Base-by-base conservation (phyloP, 208 protist species). In the Herpetomonas tarakana region DNA sequence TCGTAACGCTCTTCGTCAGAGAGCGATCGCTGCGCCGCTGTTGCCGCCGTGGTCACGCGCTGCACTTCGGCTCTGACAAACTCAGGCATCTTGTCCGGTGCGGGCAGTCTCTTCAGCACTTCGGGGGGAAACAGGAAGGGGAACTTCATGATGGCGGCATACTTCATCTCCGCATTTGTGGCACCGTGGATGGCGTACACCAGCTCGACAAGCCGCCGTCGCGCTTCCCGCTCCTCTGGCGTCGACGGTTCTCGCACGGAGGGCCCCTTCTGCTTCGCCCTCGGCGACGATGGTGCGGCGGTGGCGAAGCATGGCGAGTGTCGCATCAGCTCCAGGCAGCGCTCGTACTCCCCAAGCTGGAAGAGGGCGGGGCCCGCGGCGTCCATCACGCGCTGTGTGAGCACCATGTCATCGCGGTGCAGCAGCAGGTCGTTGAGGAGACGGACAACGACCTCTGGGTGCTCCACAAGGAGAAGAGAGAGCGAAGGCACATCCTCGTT, bases 61-160 rank as follows among this genome's bases (percentile, higher is more conserved):
- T 30, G 47, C 51, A 54, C 31, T 31, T 26, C 41, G 22, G 38
- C 12, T n/a, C 35, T 25, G 21, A 62, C 4, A 22, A 47, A 14
- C 30, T 16, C 28, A 14, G n/a, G 24, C 38, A 71, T 29, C 45
- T 56, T 26, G 11, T 16, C 49, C 12, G 45, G 53, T 19, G 65
- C 29, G 0, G 82, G 74, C 14, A 88, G 27, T 24, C 55, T 38
- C 0, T 59, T 62, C 49, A 83, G 82, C 50, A 78, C 50, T 56
- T 87, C 83, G 0, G 72, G 72, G 12, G 83, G 83, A 67, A 93
- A 91, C 1, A 80, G 50, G 55, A 81, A 74, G 16, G 86, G 78
- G 47, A 87, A 83, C 21, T 77, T 29, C 11, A 64, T 68, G 14
- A 93, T 54, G 28, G 79, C 83, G 11, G 68, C 67, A 25, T 54